These are phyloP conservation scores for Sclerotinia subarctica DNA, from an alignment of 2,329 filamentous ascomycete species.

Conservation along the genomic window DNA sequence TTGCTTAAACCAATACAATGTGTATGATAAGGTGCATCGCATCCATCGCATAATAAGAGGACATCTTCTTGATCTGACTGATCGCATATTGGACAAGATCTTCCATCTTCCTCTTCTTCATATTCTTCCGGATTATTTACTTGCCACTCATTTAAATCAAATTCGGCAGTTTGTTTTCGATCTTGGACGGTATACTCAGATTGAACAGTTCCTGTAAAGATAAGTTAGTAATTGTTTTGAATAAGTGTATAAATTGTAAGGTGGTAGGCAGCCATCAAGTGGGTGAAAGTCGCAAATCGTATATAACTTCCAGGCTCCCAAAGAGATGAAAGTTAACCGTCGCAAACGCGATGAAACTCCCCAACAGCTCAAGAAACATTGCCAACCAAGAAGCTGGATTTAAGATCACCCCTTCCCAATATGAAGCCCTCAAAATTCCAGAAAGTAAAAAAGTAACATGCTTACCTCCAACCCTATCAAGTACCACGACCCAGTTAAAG, in stretches of 20 bases:
- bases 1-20: slow-evolving; percentile 82
- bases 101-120: slow-evolving; percentile 63
- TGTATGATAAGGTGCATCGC: slow-evolving; percentile 85
- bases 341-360: background rate
- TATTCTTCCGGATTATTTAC: slow-evolving; percentile 63
- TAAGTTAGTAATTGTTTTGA: slow-evolving; percentile 22
- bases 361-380: background rate
- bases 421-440: background rate
- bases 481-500: slow-evolving; percentile 88
- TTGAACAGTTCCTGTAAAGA: slow-evolving; percentile 49
- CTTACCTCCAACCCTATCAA: slow-evolving; percentile 75
- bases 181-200: slow-evolving; percentile 68
- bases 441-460: slow-evolving; percentile 29
- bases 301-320: background rate
- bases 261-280: background rate
- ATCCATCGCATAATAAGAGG: slow-evolving; percentile 86
- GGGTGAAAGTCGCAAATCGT: background rate
- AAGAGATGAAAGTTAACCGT: background rate
- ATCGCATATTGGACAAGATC: slow-evolving; percentile 82
- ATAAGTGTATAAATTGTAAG: background rate
- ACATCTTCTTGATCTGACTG: slow-evolving; percentile 77
- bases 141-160: slow-evolving; percentile 72
- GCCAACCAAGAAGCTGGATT: background rate
- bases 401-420: too few species aligned
- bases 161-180: slow-evolving; percentile 85